Evolutionary conservation across 176 grass and related monocot genomes (phyloP), one percentile per base, ranked within the genome.

Genomic region (Lolium perenne): DNA sequence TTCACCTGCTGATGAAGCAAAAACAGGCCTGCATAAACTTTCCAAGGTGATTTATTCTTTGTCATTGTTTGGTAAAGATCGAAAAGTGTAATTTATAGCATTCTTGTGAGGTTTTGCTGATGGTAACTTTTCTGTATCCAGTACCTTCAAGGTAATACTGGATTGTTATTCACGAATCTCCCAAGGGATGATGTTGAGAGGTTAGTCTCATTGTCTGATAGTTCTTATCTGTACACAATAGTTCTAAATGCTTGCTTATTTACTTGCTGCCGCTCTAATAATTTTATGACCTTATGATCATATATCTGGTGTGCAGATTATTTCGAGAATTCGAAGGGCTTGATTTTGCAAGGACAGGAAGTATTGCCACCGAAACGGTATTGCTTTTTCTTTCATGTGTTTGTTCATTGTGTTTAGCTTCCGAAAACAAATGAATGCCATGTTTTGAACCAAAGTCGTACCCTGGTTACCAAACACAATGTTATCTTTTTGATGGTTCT

Each of bases 331-430:
- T 96, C 13, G 89, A 94, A 82, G 94, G 75, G 73, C 77, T 90
- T 91, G 97, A 99, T 82, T 96, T 90, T 92, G 90, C 94, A 43
- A 96, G 94, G 82, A 96, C 93, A 7, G 97, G 97, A 78, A 85
- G 82, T 72, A 80, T 48, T 53, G 90, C 92, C 0, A 90, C 94
- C 56, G 77, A 99, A 76, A 96, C 87, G 92, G 97, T 98, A 91
- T 71, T 75, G 54, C 14, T 60, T 78, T 74, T 38, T 20, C 3
- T 25, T 82, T 22, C 18, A 56, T 86, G 10, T 75, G 78, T 2
- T 7, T 82, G 35, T 87, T 51, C 79, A 58, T 51, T 20, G 8
- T 5, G 55, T 49, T 41, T 38, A 10, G 56, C 65, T 86, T 14
- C 38, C 35, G 50, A 14, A 82, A 77, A 81, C 9, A 25, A 25